Base-by-base conservation (phyloP, 306 rosid species). In the Pyrus betulifolia region DNA sequence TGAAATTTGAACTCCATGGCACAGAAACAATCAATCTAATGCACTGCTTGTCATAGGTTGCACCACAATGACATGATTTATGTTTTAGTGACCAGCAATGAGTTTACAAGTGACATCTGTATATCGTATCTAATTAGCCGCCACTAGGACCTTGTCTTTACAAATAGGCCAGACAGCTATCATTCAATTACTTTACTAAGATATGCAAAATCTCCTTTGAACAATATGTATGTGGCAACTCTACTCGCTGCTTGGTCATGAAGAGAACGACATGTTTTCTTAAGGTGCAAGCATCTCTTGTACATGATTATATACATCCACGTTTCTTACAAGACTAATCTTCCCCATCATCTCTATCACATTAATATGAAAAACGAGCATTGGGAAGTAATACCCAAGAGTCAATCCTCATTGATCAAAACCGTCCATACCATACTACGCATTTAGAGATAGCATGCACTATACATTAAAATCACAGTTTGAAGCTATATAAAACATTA, bases 401-500 rank as follows among this genome's bases (percentile, higher is more conserved):
- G 67, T 28, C 40, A 12, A 42, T 63, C 27, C 31, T 30, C 22
- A 17, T 30, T 63, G 42, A 63, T 30, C 18, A 18, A 35, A 18
- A 33, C 46, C n/a, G 18, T 35, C 70, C 51, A 10, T 66, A 21
- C 70, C 51, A 10, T 66, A 21, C 70, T 66, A 28, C 18, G 6
- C 33, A 66, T 66, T 66, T 66, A 66, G 22, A 11, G 49, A 45
- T 33, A 66, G 27, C 25, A 66, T 21, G 22, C 3, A 9, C 25
- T 66, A 19, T 18, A 21, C 1, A 21, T 66, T 35, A 66, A 66
- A 54, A 76, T 60, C 65, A 15, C 61, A 76, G 68, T 65, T 55
- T 33, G n/a, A 44, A 69, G 60, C 73, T 74, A 74, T 66, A 61
- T 42, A 58, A 72, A 82, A 81, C 69, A 85, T 75, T 75, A 67